phyloP scores from a whole-genome alignment of 2,329 filamentous ascomycete species.

The Colletotrichum zoysiae region DNA sequence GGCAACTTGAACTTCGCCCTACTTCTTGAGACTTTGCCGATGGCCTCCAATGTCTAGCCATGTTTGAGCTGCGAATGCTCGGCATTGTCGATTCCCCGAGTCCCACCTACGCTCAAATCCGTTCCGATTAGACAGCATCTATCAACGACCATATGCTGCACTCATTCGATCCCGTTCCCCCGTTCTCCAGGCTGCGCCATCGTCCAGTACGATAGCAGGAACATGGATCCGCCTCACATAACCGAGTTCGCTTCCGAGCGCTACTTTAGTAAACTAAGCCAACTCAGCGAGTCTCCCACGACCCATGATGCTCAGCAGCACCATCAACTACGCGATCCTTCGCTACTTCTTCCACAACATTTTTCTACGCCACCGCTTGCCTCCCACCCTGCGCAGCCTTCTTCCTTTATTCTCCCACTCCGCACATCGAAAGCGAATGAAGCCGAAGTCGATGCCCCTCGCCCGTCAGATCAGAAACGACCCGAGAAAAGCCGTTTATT shows the following conservation, averaged over 20 bases:
- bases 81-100: slow-evolving; percentile 44
- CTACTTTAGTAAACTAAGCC: slow-evolving; percentile 72
- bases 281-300: slow-evolving; percentile 56
- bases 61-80: slow-evolving; percentile 48
- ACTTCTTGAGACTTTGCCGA: neutral
- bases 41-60: slow-evolving; percentile 49
- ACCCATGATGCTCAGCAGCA: slow-evolving; percentile 20
- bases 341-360: slow-evolving; percentile 41
- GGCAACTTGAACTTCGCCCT: neutral
- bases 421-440: slow-evolving; percentile 55
- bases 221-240: slow-evolving; percentile 73
- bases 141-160: slow-evolving; percentile 33
- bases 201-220: slow-evolving; percentile 44
- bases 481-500: slow-evolving; percentile 56
- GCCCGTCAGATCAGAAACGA: slow-evolving; percentile 52
- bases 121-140: slow-evolving; percentile 26
- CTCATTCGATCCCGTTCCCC: slow-evolving; percentile 29
- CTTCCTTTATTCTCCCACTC: slow-evolving; percentile 65
- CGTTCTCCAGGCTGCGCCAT: slow-evolving; percentile 44
- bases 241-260: slow-evolving; percentile 76
- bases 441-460: slow-evolving; percentile 46
- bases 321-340: slow-evolving; percentile 26
- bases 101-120: slow-evolving; percentile 18
- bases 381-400: slow-evolving; percentile 42
- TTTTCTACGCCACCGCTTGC: slow-evolving; percentile 44